Conservation (phyloP, 768 basidiomycete genomes). For the Gelatoporia subvermispora region DNA sequence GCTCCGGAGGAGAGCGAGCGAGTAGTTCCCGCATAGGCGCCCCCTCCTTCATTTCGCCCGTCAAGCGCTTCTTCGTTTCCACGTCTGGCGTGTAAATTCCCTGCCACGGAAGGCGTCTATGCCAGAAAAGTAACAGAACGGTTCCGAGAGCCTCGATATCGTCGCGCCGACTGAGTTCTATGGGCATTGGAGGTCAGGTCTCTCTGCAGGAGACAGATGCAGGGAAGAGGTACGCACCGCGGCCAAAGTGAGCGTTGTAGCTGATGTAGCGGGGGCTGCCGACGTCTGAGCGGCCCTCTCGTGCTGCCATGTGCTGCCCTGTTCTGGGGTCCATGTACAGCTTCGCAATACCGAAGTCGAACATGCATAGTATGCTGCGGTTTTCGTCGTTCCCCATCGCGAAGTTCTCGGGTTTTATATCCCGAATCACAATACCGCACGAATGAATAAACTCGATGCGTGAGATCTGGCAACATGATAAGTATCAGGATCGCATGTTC, state of each 20-base stretch:
- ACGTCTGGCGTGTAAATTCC: constrained; percentile 7
- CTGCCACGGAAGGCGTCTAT: constrained; percentile 21
- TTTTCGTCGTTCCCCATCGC: constrained; percentile 9
- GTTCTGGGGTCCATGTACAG: constrained; percentile 8
- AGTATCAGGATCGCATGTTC: no score
- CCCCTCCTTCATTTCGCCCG: constrained; percentile 15
- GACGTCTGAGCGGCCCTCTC: constrained; percentile 1
- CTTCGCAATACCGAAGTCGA: constrained; percentile 18
- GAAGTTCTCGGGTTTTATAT: constrained; percentile 22
- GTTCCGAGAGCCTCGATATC: constrained; percentile 20
- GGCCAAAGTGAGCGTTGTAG: constrained; percentile 5
- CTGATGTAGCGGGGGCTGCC: constrained; percentile 15
- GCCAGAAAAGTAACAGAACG: constrained; percentile 18
- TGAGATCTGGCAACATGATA: constrained; percentile 7
- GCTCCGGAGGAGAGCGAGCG: constrained; percentile 8
- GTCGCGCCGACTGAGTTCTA: no score
- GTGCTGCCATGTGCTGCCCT: constrained; percentile 12
- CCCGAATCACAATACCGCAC: constrained; percentile 13
- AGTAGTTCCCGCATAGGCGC: neutral
- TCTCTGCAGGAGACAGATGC: no score
- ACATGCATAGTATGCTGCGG: constrained; percentile 8
- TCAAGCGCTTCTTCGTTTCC: constrained; percentile 1
- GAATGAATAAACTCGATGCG: constrained; percentile 15
- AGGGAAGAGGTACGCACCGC: constrained; percentile 12
- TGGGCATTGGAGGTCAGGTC: no score